phyloP scores from a whole-genome alignment of 176 grass and related monocot species.

The Dactylis glomerata region DNA sequence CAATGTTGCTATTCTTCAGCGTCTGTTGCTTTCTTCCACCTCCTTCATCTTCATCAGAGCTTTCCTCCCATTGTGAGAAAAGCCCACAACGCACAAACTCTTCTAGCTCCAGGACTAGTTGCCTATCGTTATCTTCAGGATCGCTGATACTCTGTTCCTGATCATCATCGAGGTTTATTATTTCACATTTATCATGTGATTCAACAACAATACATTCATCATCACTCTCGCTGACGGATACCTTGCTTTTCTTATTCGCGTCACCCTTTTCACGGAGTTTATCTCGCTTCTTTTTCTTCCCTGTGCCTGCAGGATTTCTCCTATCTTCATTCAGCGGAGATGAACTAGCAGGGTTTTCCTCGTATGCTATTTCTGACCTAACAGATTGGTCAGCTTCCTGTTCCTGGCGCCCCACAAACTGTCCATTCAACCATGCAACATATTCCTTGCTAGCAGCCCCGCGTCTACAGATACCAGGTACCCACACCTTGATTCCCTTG shows the following conservation, averaged over 20 bases:
- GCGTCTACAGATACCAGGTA: constrained; percentile 43
- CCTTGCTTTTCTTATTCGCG: constrained; percentile 24
- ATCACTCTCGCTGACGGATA: background rate
- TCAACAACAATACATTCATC: constrained; percentile 38
- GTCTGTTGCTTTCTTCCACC: constrained; percentile 12
- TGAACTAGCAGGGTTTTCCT: background rate
- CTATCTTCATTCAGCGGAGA: background rate
- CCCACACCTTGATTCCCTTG: constrained; percentile 9
- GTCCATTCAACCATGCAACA: constrained; percentile 34
- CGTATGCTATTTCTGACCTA: background rate
- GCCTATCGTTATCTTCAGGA: constrained; percentile 20
- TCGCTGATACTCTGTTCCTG: constrained; percentile 12
- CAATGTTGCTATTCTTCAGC: constrained; percentile 3
- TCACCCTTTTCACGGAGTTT: constrained; percentile 7
- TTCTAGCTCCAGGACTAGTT: constrained; percentile 56
- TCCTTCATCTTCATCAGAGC: constrained; percentile 40
- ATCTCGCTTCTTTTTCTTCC: constrained; percentile 1
- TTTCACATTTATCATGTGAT: constrained; percentile 20
- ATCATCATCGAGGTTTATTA: constrained; percentile 45
- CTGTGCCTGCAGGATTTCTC: too few species aligned
- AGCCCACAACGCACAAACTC: constrained; percentile 51
- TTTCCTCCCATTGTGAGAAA: constrained; percentile 47
- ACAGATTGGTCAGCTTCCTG: constrained; percentile 18
- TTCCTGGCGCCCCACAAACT: constrained; percentile 3
- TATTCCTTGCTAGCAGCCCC: constrained; percentile 46